Evolutionary conservation across 2,329 filamentous ascomycete species (phyloP).

Genomic region (Diaporthe ampelina): DNA sequence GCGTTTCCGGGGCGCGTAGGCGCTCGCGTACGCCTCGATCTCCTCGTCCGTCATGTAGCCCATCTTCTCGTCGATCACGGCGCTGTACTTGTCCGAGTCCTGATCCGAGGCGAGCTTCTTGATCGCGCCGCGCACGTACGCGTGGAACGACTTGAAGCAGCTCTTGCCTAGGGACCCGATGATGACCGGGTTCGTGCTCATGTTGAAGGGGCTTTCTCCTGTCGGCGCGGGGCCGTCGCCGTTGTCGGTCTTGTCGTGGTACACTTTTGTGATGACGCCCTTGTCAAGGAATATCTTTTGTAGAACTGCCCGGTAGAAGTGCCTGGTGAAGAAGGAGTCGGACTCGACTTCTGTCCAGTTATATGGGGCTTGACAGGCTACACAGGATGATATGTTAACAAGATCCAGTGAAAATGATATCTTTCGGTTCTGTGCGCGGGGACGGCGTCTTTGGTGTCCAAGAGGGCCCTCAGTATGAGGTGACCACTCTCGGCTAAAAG

Average conservation of each 20-base stretch:
- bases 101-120: constrained; percentile 75
- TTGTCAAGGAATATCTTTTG: constrained; percentile 93
- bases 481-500: background rate
- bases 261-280: constrained; percentile 77
- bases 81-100: constrained; percentile 68
- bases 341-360: constrained; percentile 91
- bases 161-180: constrained; percentile 87
- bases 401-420: too few species aligned
- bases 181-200: constrained; percentile 83
- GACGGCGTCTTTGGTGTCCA: background rate
- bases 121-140: constrained; percentile 86
- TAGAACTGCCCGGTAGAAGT: constrained; percentile 91
- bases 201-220: constrained; percentile 60
- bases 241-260: constrained; percentile 52
- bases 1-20: constrained; percentile 77
- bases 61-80: constrained; percentile 76
- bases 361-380: constrained; percentile 85
- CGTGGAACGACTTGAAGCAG: constrained; percentile 80
- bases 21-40: constrained; percentile 77
- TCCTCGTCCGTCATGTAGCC: constrained; percentile 79
- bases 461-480: background rate
- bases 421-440: too few species aligned
- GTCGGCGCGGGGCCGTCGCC: constrained; percentile 17
- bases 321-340: constrained; percentile 89
- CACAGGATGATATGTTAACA: background rate